Evolutionary conservation across 1,284 basidiomycete genomes (phyloP), one percentile per base, ranked within the genome.

Genomic region (Microbotryum violaceum): DNA sequence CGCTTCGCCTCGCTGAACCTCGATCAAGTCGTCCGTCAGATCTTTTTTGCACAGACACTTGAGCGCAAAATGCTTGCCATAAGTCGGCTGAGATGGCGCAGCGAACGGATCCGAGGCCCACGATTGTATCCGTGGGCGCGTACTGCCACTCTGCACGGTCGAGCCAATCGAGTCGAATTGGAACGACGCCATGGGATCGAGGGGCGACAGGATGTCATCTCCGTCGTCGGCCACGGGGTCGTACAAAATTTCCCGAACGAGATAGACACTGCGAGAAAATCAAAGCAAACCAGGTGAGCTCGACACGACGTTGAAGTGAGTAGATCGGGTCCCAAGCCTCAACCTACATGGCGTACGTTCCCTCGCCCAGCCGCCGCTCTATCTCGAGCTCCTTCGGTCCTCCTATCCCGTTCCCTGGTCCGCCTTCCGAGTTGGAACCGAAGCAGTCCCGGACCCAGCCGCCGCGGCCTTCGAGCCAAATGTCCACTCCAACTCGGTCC

Each of bases 41-140:
- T 94, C 87, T 56, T 86, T 87, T 77, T 94, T 97, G 74, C 89
- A 92, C 62, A 98, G 80, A 76, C 91, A 91, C 80, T 98, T 98
- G 78, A 98, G 84, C 21, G 94, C 93, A 75, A 88, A 98, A 75
- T 97, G 86, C 62, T 87, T 82, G 33, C 89, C 89, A 70, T 92
- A 89, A 12, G 62, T 63, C 46, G 64, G 62, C 23, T 49, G 47
- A 20, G 57, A 47, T n/a, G 61, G 54, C n/a, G 54, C 33, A 48
- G 56, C 45, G 57, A 56, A 60, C 51, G 59, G 45, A 52, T 65
- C 58, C 25, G 60, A 59, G 21, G 56, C 56, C 66, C 71, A 66
- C 76, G 74, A 67, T 70, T 69, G 54, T 74, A 72, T 53, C 71
- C 75, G 63, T 23, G 60, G 59, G 10, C 81, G 83, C 33, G 85